Evolutionary conservation across 805 yeast genomes (phyloP), one percentile per base, ranked within the genome.

Genomic region (Candida insectalens): DNA sequence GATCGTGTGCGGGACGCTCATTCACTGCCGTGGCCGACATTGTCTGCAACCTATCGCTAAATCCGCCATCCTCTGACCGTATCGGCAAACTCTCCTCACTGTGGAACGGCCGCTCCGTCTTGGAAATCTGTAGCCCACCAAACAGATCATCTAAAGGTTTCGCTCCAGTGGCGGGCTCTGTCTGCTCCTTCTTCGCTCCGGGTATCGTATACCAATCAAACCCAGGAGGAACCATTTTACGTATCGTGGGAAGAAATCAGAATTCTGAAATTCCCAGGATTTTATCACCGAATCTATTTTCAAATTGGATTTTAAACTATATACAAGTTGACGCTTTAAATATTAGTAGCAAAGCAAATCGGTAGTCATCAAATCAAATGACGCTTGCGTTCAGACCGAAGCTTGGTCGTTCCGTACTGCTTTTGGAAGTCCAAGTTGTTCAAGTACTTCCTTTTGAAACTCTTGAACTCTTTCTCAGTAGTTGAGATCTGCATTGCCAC

Each of bases 401-500:
- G n/a, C n/a, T n/a, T n/a, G n/a, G n/a, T n/a, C n/a, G n/a, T n/a
- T n/a, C n/a, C n/a, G n/a, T n/a, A n/a, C n/a, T n/a, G n/a, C n/a
- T n/a, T n/a, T n/a, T 3, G 28, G 14, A 15, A 33, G 30, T 17
- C 48, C 42, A 5, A 35, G 18, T 44, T 45, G 21, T 45, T 36
- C 8, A 45, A 36, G 25, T 41, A 46, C n/a, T 33, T 32, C 4
- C 37, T 40, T 31, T 49, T 56, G 29, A 41, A 33, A n/a, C 17
- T 31, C 19, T 49, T 49, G 39, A 60, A 59, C 36, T 59, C 55
- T 18, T 42, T 41, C 19, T 48, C 45, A 4, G 42, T 32, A 21
- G 43, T 40, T 4, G 52, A 43, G 7, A 56, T 53, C 37, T 60
- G 65, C 34, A 59, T 27, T n/a, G 45, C 40, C 4, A 57, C 42